Evolutionary conservation across 805 yeast genomes (phyloP), one percentile per base, ranked within the genome.

Genomic region (Pichia rugopelliculosa): DNA sequence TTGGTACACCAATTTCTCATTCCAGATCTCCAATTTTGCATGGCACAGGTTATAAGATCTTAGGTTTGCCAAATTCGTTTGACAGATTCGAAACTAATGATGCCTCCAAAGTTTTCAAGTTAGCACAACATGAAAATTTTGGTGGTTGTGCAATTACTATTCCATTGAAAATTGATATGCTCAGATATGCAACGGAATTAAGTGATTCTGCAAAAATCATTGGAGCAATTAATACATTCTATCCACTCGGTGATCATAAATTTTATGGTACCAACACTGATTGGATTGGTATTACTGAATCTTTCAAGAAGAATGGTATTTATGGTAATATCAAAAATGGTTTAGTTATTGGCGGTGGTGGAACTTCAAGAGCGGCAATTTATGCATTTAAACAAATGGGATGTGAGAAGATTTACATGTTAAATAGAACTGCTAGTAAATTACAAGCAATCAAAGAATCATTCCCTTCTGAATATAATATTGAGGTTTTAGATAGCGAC

Each of bases 131-230:
- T 18, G 65, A 77, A 15, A 60, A 68, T 9, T 84, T 93, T 59
- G 98, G 98, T 41, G 99, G 99, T n/a, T 80, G 86, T 52, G 90
- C 96, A 6, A 87, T 93, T 8, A 93, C 99, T 2, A 91, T 91
- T 61, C 99, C 99, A 4, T 72, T 91, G 61, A 93, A 93, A 63
- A 60, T 88, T 47, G 95, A 84, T 49, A 81, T 91, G 53, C 80
- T 86, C 69, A 72, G 80, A 55, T 76, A 77, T 54, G 74, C 84
- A 53, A 72, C 73, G 51, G 82, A 77, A 50, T 69, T 91, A 38
- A 76, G 88, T 8, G 83, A 77, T n/a, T 79, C 95, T 17, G 98
- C 95, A 15, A 63, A 73, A 53, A 56, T 65, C n/a, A 87, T 93
- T 57, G 98, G 98, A 38, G 98, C 99, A 20, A 89, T 93, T 46